phyloP scores from a whole-genome alignment of 345 rosid genomes.

The Pistacia atlantica region DNA sequence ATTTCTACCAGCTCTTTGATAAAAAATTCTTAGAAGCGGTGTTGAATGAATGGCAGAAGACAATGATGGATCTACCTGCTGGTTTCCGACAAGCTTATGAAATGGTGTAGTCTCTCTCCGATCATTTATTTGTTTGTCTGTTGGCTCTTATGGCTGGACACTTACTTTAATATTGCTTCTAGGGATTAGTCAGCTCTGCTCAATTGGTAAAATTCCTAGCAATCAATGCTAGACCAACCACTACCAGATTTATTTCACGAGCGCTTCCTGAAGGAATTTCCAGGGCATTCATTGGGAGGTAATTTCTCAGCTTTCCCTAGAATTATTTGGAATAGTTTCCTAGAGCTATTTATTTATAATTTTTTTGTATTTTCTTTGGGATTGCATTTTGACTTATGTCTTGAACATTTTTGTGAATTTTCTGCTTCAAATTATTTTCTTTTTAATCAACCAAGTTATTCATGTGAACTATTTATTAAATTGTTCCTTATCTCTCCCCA shows the following conservation, averaged over 20 bases:
- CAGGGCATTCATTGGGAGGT: slow-evolving; percentile 97
- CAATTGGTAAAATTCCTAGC: slow-evolving; percentile 92
- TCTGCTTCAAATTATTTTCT: not conserved
- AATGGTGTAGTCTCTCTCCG: slow-evolving; percentile 54
- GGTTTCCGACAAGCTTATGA: slow-evolving; percentile 97
- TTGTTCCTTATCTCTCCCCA: not conserved
- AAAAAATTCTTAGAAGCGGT: slow-evolving; percentile 91
- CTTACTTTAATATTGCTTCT: slow-evolving; percentile 37
- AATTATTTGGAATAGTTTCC: not conserved
- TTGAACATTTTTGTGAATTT: not conserved
- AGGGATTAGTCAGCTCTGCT: slow-evolving; percentile 99
- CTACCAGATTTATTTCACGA: slow-evolving; percentile 78
- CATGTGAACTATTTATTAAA: not conserved
- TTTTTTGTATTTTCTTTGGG: not conserved
- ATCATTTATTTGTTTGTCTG: slow-evolving; percentile 7
- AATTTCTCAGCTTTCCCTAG: slow-evolving; percentile 11
- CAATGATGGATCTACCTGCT: slow-evolving; percentile 94
- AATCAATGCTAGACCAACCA: slow-evolving; percentile 85
- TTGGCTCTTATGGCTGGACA: slow-evolving; percentile 10
- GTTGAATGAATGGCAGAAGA: slow-evolving; percentile 93
- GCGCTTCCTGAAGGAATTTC: slow-evolving; percentile 89
- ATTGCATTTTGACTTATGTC: not conserved
- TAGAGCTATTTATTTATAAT: not conserved
- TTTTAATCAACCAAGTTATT: not conserved
- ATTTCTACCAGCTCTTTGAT: slow-evolving; percentile 73